Conservation (phyloP, 225 moss, liverwort and hornwort species). For the Sphagnum contortum region DNA sequence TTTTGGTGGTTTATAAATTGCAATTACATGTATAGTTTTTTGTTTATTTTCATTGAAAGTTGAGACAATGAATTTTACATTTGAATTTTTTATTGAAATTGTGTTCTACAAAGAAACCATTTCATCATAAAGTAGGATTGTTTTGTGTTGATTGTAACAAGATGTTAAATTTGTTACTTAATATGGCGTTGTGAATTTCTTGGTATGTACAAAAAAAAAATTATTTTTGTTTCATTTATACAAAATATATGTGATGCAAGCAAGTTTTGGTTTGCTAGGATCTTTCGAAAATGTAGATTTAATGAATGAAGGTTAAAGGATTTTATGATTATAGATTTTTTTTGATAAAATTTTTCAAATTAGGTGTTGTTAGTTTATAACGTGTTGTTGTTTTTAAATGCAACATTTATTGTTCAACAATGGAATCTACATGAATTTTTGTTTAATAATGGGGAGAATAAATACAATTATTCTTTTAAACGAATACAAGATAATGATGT, state of each 20-base stretch:
- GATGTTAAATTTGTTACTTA: neutral
- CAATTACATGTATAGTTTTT: neutral
- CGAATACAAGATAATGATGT: neutral
- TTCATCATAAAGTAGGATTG: neutral
- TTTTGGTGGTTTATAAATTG: neutral
- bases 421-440: neutral
- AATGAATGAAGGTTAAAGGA: neutral
- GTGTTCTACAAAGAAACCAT: neutral
- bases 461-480: no score
- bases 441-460: neutral
- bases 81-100: no score
- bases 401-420: neutral
- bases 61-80: no score
- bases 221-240: neutral
- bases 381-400: no score
- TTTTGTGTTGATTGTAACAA: neutral
- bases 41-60: neutral
- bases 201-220: neutral
- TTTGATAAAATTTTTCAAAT: no score
- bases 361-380: neutral
- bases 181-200: neutral
- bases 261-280: neutral
- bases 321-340: neutral
- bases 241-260: neutral
- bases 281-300: neutral